Evolutionary conservation across 108 stramenopile genomes (phyloP).

Genomic region (Skeletonema potamos): DNA sequence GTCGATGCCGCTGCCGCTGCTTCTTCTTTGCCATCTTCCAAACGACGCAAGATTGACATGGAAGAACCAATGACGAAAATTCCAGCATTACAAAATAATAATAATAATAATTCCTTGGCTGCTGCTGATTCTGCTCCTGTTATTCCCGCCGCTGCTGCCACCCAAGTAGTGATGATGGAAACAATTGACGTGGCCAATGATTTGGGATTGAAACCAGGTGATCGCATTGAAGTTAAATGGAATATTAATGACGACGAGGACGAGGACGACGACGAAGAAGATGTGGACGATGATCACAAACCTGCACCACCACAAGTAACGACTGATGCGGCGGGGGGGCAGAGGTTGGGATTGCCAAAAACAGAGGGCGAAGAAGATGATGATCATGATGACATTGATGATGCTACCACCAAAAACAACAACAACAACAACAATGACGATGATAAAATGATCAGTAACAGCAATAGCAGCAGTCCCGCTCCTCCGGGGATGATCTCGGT

Average conservation of each 20-base stretch:
- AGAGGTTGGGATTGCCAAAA: neutral
- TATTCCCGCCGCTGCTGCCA: neutral
- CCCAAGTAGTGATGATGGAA: neutral
- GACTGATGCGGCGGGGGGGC: neutral
- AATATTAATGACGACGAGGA: slow-evolving; percentile 11
- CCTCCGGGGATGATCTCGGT: slow-evolving; percentile 4
- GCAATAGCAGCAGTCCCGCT: neutral
- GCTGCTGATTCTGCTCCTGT: no score
- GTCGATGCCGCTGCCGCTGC: neutral
- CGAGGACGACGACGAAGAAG: neutral
- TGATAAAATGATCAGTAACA: no score
- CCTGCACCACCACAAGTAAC: no score
- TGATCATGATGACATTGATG: neutral
- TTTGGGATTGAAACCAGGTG: slow-evolving; percentile 8
- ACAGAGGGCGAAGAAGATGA: neutral
- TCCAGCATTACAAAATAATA: no score
- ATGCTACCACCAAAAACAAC: neutral
- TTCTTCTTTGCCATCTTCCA: neutral
- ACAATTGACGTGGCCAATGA: slow-evolving; percentile 20
- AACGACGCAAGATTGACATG: neutral
- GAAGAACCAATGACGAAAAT: neutral
- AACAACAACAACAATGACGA: neutral
- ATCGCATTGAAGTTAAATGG: slow-evolving; percentile 41
- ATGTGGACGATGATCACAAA: no score
- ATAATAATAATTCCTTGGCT: no score